Evolutionary conservation across 208 protist species (phyloP).

Genomic region (Acanthamoeba rhysodes): DNA sequence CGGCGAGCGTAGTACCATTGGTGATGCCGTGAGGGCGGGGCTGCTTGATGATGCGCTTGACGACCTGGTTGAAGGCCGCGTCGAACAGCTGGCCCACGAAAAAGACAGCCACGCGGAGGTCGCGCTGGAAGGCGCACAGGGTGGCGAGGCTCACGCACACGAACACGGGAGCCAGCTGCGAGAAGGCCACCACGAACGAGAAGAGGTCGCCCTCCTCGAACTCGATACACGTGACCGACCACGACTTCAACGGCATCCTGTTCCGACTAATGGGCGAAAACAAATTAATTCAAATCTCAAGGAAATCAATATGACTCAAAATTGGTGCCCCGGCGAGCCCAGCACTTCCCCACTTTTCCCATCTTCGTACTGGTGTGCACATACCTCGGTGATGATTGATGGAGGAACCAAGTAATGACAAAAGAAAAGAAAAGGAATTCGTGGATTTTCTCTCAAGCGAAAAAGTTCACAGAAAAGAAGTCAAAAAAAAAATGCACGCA

Average conservation of each 20-base stretch:
- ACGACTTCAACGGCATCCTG: background rate
- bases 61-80: conserved; percentile 50
- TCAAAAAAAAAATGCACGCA: no score
- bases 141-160: conserved; percentile 40
- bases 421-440: background rate
- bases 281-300: no score
- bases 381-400: no score
- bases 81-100: conserved; percentile 64
- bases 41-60: conserved; percentile 71
- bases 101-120: conserved; percentile 28
- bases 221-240: conserved; percentile 48
- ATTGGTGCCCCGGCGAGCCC: no score
- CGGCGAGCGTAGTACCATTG: background rate
- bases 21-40: conserved; percentile 24
- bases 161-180: conserved; percentile 28
- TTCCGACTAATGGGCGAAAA: no score
- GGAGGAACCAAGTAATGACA: no score
- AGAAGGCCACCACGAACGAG: conserved; percentile 42
- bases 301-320: no score
- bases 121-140: conserved; percentile 25
- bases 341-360: no score
- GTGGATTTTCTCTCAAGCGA: background rate
- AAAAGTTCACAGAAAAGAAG: background rate
- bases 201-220: conserved; percentile 63
- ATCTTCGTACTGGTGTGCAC: no score